Base-by-base conservation (phyloP, 805 yeast species). In the Tetrapisispora phaffii region DNA sequence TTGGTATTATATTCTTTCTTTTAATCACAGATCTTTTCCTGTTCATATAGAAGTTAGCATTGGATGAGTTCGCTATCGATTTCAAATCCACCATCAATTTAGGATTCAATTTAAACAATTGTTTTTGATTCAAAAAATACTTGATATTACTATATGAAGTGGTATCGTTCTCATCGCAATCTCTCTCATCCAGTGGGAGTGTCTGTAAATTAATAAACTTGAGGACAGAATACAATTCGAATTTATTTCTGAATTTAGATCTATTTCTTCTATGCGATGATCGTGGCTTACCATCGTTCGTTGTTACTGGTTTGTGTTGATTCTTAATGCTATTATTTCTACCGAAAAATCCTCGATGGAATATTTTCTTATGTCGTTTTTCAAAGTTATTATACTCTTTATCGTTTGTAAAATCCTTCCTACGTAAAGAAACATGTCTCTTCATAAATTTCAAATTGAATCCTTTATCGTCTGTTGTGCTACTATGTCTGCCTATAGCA, bases 291-390 rank as follows among this genome's bases (percentile, higher is more conserved):
- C n/a, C n/a, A n/a, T n/a, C n/a, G n/a, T n/a, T n/a, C 9, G 15
- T 17, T 32, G 7, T 13, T 33, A 23, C 17, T 33, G 20, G 33
- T 37, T 35, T 32, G 16, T 38, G 28, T 47, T 38, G n/a, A 21
- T 39, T 33, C 23, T 44, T 17, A 46, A 16, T 10, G 31, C 39
- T 36, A 22, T 22, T 42, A 20, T 44, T 36, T 39, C 56, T 49
- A 16, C 38, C 49, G 35, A 54, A 52, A 39, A 60, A 60, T 7
- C 64, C 64, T 29, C 49, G 54, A 39, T 60, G 64, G 33, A 60
- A 60, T 29, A 60, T 49, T 34, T 54, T 55, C 22, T 46, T 47
- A 9, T 45, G 50, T 16, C 47, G 42, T 15, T 45, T 41, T 26
- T 49, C 49, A 39, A 36, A 50, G 21, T 45, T 41, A 15, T 46